These are phyloP conservation scores for Hypoxylon sp. DNA, from an alignment of 2,329 filamentous ascomycete genomes.

Conservation along the genomic window DNA sequence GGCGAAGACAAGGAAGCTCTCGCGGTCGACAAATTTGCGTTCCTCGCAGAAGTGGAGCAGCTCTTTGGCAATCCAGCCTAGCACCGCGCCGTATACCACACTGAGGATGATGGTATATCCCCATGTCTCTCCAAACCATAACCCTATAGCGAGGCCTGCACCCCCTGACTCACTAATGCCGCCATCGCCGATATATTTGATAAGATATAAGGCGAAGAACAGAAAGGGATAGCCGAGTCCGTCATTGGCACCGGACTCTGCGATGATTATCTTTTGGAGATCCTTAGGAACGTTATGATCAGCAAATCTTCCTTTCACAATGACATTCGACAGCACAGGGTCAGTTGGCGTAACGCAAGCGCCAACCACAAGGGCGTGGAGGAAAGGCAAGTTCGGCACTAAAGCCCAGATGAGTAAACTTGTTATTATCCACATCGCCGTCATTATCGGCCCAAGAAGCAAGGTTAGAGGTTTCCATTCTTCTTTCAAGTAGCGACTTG, in stretches of 20 bases:
- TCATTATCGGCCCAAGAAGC: conserved; percentile 88
- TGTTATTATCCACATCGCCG: conserved; percentile 87
- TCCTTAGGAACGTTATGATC: conserved; percentile 89
- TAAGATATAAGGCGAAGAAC: conserved; percentile 86
- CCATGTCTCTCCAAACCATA: conserved; percentile 91
- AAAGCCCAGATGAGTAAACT: conserved; percentile 83
- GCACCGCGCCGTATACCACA: conserved; percentile 79
- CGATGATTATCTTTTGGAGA: conserved; percentile 84
- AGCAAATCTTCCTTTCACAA: conserved; percentile 94
- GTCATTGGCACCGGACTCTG: conserved; percentile 90
- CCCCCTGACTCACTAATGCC: conserved; percentile 71
- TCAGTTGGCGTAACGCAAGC: conserved; percentile 95
- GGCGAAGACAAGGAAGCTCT: conserved; percentile 90
- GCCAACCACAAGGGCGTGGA: conserved; percentile 84
- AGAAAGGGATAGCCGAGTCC: conserved; percentile 91
- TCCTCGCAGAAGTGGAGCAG: conserved; percentile 88
- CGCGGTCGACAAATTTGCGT: conserved; percentile 84
- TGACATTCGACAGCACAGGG: conserved; percentile 87
- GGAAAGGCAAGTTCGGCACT: conserved; percentile 78
- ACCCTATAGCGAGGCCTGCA: conserved; percentile 75
- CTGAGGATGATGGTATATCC: conserved; percentile 86
- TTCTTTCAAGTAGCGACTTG: conserved; percentile 81
- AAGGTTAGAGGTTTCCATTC: conserved; percentile 84
- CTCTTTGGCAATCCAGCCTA: conserved; percentile 87
- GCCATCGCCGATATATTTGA: conserved; percentile 78